Evolutionary conservation across 192 early-diverging fungal genomes (phyloP), one percentile per base, ranked within the genome.

Genomic region (Spizellomyces punctatus): DNA sequence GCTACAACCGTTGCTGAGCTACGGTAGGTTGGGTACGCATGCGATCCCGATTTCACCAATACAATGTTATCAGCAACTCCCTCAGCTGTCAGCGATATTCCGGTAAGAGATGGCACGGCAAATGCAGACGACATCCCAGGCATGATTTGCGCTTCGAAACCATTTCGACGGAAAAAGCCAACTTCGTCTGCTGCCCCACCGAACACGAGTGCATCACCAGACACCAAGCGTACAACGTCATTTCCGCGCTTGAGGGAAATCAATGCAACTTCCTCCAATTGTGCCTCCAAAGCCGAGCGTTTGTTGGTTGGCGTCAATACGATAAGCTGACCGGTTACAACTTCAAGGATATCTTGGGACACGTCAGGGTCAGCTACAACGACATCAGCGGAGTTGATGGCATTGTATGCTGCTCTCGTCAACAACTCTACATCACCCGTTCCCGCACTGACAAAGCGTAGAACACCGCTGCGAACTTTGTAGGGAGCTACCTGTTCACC

Each of bases 131-230:
- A 36, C 27, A 36, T 36, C 27, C 27, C 27, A 3, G 27, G 27
- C 27, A 36, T 36, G 27, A 59, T 42, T 16, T 59, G 67, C 10
- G 59, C 67, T 14, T 42, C 46, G 43, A 62, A 91, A 6, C 92
- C 94, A 21, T 79, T 80, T 42, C 86, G 73, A 44, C 87, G 85
- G 79, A 93, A 93, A 61, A 81, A 91, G 42, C 90, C 59, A 10
- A 93, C 81, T 76, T 97, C 95, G 72, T 95, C 94, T 48, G 88
- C 90, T 21, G 93, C 93, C 21, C 93, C 87, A 10, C 94, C 93
- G 67, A 93, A 96, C 27, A 96, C 84, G 72, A 95, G 91, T 27
- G 94, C 93, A 66, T 95, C 94, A 27, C 94, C 94, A 55, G 91
- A 88, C 81, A 96, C 94, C 48, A 98, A 77, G 19, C 95, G 83